phyloP scores from a whole-genome alignment of 2,329 filamentous ascomycete genomes.

The Colletotrichum siamense region DNA sequence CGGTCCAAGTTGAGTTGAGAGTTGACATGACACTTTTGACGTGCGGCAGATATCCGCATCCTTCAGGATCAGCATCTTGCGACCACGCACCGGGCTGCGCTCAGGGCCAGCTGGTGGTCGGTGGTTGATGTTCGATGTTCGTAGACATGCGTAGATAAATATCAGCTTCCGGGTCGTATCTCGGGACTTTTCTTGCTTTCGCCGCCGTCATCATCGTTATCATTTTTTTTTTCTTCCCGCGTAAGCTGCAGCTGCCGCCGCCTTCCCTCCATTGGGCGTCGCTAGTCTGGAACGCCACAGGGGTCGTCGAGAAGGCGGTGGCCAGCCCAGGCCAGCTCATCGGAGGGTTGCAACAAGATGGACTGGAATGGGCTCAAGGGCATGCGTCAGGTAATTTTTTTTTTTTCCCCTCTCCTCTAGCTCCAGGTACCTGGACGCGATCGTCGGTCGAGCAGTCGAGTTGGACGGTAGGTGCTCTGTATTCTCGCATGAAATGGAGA shows the following conservation, averaged over 20 bases:
- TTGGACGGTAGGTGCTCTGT: not conserved
- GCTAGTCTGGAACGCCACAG: slow-evolving; percentile 19
- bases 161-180: not conserved
- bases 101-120: not conserved
- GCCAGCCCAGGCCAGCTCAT: not conserved
- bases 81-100: not conserved
- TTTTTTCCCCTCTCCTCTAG: not conserved
- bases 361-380: slow-evolving; percentile 2
- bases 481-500: not conserved
- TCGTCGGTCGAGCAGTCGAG: not conserved
- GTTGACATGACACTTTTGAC: not conserved
- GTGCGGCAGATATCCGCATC: not conserved
- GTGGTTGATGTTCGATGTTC: not conserved
- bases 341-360: slow-evolving; percentile 5
- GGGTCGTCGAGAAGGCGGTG: slow-evolving; percentile 16
- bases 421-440: not conserved
- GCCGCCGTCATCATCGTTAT: not conserved
- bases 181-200: not conserved
- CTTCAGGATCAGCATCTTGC: not conserved
- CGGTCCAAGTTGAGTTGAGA: not conserved
- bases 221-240: not conserved
- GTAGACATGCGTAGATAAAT: not conserved
- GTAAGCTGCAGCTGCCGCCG: not conserved
- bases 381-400: not conserved
- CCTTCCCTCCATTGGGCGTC: slow-evolving; percentile 7